Conservation (phyloP, 768 basidiomycete species). For the Hirschioporus abietinus region DNA sequence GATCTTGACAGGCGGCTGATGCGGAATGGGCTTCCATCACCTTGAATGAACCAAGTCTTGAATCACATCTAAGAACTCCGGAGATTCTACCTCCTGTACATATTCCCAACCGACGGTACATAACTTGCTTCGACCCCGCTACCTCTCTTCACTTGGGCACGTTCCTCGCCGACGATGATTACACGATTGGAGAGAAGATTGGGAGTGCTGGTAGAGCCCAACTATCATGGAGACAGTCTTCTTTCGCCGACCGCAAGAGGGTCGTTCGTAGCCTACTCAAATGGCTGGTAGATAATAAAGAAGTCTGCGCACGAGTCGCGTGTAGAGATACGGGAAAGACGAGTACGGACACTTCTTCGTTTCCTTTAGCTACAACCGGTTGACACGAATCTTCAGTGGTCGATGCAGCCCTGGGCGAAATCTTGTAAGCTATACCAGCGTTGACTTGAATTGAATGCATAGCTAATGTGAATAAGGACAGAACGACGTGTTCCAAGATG, state of each 20-base stretch:
- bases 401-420: constrained; percentile 92
- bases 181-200: constrained; percentile 75
- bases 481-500: constrained; percentile 88
- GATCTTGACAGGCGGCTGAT: constrained; percentile 43
- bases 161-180: constrained; percentile 64
- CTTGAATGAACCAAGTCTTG: constrained; percentile 54
- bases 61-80: constrained; percentile 55
- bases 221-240: constrained; percentile 63
- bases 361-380: constrained; percentile 4
- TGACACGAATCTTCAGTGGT: constrained; percentile 50
- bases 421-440: constrained; percentile 34
- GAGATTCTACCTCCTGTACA: constrained; percentile 47
- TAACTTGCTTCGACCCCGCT: constrained; percentile 91
- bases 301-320: constrained; percentile 77
- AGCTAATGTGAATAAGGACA: background rate
- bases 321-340: constrained; percentile 97
- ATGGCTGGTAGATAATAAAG: constrained; percentile 92
- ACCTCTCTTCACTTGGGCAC: constrained; percentile 80
- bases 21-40: constrained; percentile 51
- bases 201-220: constrained; percentile 59
- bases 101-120: constrained; percentile 52
- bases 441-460: background rate
- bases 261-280: constrained; percentile 84
- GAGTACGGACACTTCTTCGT: constrained; percentile 39
- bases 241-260: constrained; percentile 73